Base-by-base conservation (phyloP, 345 rosid genomes). In the Populus euphratica region DNA sequence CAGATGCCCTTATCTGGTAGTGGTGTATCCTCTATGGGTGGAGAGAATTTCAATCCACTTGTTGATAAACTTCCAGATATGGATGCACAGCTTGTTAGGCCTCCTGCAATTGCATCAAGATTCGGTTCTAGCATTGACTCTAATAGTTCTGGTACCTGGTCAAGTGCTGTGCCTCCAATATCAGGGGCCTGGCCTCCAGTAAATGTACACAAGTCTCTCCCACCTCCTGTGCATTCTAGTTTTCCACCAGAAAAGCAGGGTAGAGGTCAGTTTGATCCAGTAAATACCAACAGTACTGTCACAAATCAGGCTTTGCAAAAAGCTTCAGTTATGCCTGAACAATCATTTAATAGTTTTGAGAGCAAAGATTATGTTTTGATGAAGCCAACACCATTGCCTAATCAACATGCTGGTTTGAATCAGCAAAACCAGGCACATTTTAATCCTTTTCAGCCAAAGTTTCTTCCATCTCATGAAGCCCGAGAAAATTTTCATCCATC, bases 141-240 rank as follows among this genome's bases (percentile, higher is more conserved):
- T 65, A 73, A 66, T 76, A 76, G 81, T 66, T 78, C 79, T 70
- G 90, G 81, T 63, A 65, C 85, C 50, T 76, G 80, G 61, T 77
- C 83, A 8, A 69, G 78, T 77, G 62, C 50, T 78, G 67, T 77
- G 38, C 77, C 86, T 12, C 68, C 83, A 36, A 80, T 89, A 66
- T 27, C 83, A 23, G 87, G 89, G 56, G 56, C 73, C 64, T 86
- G 97, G 97, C 89, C 91, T 78, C 84, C 86, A n/a, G 70, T 83
- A 67, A 86, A 89, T 86, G 82, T 52, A 75, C 88, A 82, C 76
- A 90, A 85, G 79, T 84, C 97, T 80, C 86, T 87, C 70, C 90
- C 83, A 59, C 84, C 80, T 23, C 81, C 87, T 43, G 33, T 82
- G 68, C 86, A 86, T 76, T 81, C 88, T 73, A 83, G 74, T 76